Evolutionary conservation across 2,329 filamentous ascomycete genomes (phyloP).

Genomic region (Fusarium sulawesiense): DNA sequence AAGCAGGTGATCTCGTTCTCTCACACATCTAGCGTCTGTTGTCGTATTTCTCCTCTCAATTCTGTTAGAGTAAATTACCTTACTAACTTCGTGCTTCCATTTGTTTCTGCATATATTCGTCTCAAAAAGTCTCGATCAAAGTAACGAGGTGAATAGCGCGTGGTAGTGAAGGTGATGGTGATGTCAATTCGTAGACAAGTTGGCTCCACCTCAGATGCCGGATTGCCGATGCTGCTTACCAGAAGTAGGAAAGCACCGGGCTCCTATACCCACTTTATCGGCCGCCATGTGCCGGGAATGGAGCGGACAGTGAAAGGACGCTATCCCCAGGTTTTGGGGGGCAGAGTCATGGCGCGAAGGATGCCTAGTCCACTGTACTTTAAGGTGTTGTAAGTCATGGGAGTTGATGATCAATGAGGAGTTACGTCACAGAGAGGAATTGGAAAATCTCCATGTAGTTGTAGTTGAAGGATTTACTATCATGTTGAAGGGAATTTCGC

Average conservation of each 20-base stretch:
- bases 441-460: background rate
- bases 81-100: background rate
- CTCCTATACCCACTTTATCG: constrained; percentile 18
- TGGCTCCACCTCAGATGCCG: constrained; percentile 35
- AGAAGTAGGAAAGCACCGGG: constrained; percentile 23
- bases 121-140: background rate
- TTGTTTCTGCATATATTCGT: background rate
- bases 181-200: constrained; percentile 27
- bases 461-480: background rate
- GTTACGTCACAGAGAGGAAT: background rate
- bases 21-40: background rate
- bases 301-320: constrained; percentile 5
- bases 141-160: background rate
- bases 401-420: background rate
- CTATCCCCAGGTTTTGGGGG: constrained; percentile 24
- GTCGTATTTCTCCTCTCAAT: background rate
- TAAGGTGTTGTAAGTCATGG: background rate
- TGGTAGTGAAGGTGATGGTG: constrained; percentile 2
- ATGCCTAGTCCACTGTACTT: background rate
- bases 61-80: background rate
- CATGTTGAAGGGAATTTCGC: background rate
- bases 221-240: constrained; percentile 37
- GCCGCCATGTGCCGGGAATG: constrained; percentile 36
- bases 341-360: constrained; percentile 12
- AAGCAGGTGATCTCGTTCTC: background rate